Percentiles rank a stretch among this genome's conserved stretches.
Conservation (phyloP, 148 eudicot genomes). For the Chenopodium berlandieri region DNA sequence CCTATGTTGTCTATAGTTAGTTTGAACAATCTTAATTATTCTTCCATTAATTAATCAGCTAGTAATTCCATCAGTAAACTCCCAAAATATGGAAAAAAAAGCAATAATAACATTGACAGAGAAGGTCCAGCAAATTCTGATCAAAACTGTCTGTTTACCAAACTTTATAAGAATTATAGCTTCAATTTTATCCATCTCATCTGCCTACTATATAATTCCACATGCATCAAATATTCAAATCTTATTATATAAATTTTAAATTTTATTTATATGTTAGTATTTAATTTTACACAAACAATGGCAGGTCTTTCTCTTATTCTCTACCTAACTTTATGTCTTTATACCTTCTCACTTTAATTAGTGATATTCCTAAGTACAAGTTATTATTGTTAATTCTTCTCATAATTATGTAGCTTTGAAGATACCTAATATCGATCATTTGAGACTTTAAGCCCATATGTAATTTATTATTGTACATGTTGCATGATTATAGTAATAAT, state of each 20-base stretch:
- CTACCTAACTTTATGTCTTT: conserved; percentile 26
- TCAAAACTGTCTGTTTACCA: conserved; percentile 23
- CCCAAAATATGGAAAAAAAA: background rate
- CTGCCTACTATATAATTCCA: conserved; percentile 8
- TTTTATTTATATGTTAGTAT: background rate
- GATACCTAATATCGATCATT: background rate
- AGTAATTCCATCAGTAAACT: background rate
- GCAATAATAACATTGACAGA: background rate
- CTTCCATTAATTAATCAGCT: background rate
- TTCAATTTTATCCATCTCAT: conserved; percentile 6
- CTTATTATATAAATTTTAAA: background rate
- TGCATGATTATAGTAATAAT: no score
- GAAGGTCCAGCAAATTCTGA: conserved; percentile 22
- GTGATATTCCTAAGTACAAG: background rate
- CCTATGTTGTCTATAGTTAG: background rate
- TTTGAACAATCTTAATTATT: background rate
- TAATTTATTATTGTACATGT: no score
- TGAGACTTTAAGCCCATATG: background rate
- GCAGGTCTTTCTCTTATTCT: conserved; percentile 5
- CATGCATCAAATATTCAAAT: conserved; percentile 14
- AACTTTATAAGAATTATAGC: conserved; percentile 6
- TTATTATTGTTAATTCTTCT: background rate
- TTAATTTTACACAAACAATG: conserved; percentile 4
- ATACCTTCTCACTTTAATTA: conserved; percentile 13
- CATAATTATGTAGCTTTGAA: background rate